These are phyloP conservation scores for grape (Vitis vinifera) DNA, from an alignment of 164 flowering plant genomes.

Conservation along the genomic window DNA sequence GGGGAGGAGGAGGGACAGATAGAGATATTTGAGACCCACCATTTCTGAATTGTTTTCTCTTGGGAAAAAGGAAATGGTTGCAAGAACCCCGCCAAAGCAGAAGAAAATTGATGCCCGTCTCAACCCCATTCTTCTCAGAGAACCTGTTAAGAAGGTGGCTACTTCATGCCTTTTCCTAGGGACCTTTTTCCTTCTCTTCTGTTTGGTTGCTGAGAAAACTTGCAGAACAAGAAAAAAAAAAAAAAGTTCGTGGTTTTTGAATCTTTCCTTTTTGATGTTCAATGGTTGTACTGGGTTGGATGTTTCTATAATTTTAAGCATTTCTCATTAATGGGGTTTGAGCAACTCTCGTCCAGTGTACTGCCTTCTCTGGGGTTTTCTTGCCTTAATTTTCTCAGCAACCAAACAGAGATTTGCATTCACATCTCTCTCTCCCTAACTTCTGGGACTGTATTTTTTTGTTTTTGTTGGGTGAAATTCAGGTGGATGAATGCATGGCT, in stretches of 20 bases:
- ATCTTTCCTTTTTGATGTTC: not conserved
- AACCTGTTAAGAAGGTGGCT: slow-evolving; percentile 73
- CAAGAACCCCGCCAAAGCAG: slow-evolving; percentile 78
- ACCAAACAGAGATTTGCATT: not conserved
- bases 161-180: too few species aligned
- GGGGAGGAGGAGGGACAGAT: too few species aligned
- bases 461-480: slow-evolving; percentile 2
- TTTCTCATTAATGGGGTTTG: too few species aligned
- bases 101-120: slow-evolving; percentile 61
- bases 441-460: not conserved
- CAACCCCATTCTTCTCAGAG: slow-evolving; percentile 70
- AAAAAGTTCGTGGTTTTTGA: not conserved
- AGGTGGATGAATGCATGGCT: slow-evolving; percentile 89
- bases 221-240: not conserved
- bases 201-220: not conserved
- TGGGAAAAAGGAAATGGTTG: slow-evolving; percentile 54
- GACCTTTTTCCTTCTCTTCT: not conserved
- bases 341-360: too few species aligned
- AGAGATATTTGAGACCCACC: not conserved
- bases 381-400: slow-evolving; percentile 7
- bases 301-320: too few species aligned
- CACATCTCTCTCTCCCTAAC: not conserved
- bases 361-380: not conserved
- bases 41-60: not conserved
- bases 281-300: too few species aligned